Evolutionary conservation across 2,329 filamentous ascomycete species (phyloP), one percentile per base, ranked within the genome.

Genomic region (Pseudopithomyces maydicus): DNA sequence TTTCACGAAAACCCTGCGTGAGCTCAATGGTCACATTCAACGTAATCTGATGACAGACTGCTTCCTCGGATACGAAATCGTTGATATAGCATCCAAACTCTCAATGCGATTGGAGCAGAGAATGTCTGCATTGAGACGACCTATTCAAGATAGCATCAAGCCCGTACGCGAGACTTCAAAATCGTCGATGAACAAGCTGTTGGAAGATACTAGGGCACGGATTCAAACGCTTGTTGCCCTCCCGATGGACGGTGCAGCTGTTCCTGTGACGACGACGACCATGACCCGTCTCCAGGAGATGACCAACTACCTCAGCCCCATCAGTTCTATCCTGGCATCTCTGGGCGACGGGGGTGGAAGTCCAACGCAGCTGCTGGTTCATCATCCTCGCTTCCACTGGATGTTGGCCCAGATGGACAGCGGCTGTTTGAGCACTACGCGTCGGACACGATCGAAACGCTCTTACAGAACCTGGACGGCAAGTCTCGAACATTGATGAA

Each of bases 161-260:
- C 95, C 95, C 0, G 86, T 98, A 11, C 87, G 93, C 19, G 94
- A 97, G 72, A 98, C 94, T 0, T 94, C 91, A 38, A 97, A 97
- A 74, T 83, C 85, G 1, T 97, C 94, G 0, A 82, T 99, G 15
- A 84, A 86, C 10, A 91, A 94, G 68, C 80, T 99, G 20, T 80
- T 98, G 1, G 92, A 95, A 29, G 92, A 97, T 64, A 92, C 89
- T 15, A 88, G 88, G 66, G 87, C 87, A 39, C 90, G 86, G 63
- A 85, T 92, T 29, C 82, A 82, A 54, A 79, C 77, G 23, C 80
- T 96, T 52, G 84, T 89, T 52, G 80, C 84, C 11, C 79, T 98
- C 7, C 91, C 94, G 0, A 76, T 84, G 6, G 93, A 98, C 74
- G 93, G 91, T 14, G 88, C 89, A 3, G 83, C 92, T 0, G 82